Percentiles rank a stretch among this genome's conserved stretches.
Evolutionary conservation across 768 basidiomycete species (phyloP).

Genomic region (Rhodosporidiobolus odoratus): DNA sequence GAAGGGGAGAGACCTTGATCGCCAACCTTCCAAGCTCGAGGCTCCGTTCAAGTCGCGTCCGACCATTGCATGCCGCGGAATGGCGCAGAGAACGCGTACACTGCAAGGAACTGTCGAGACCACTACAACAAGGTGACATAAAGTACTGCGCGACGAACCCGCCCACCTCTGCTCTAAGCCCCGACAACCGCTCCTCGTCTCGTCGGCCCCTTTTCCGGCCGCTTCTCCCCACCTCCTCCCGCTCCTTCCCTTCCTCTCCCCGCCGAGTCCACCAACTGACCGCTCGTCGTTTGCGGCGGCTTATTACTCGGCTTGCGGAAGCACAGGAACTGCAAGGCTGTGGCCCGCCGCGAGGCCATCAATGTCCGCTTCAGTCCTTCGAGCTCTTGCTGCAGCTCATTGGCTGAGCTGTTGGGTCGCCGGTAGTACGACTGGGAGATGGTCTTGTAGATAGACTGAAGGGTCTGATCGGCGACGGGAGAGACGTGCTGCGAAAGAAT

Average conservation of each 20-base stretch:
- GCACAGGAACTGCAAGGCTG: slow-evolving; percentile 89
- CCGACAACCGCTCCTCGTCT: slow-evolving; percentile 17
- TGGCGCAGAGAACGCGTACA: no score
- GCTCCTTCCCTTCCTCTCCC: neutral
- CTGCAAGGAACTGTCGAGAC: neutral
- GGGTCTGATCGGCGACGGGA: slow-evolving; percentile 67
- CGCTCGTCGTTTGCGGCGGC: slow-evolving; percentile 11
- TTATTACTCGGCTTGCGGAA: slow-evolving; percentile 27
- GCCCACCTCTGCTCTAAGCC: neutral
- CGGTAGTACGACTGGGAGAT: slow-evolving; percentile 89
- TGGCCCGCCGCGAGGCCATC: slow-evolving; percentile 78
- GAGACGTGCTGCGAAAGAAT: slow-evolving; percentile 84
- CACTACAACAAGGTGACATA: neutral
- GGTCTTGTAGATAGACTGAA: slow-evolving; percentile 86
- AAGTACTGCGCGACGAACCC: neutral
- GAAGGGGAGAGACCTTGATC: neutral
- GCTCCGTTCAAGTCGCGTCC: no score
- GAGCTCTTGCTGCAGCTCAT: slow-evolving; percentile 77
- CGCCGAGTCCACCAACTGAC: neutral
- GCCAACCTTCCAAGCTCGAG: neutral
- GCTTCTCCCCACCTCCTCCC: neutral
- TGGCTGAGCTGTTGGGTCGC: slow-evolving; percentile 64
- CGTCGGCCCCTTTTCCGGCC: neutral
- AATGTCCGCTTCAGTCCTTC: slow-evolving; percentile 88
- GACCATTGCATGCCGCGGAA: no score